These are phyloP conservation scores for Saccharomycopsis selenospora DNA, from an alignment of 805 yeast genomes.

Conservation along the genomic window DNA sequence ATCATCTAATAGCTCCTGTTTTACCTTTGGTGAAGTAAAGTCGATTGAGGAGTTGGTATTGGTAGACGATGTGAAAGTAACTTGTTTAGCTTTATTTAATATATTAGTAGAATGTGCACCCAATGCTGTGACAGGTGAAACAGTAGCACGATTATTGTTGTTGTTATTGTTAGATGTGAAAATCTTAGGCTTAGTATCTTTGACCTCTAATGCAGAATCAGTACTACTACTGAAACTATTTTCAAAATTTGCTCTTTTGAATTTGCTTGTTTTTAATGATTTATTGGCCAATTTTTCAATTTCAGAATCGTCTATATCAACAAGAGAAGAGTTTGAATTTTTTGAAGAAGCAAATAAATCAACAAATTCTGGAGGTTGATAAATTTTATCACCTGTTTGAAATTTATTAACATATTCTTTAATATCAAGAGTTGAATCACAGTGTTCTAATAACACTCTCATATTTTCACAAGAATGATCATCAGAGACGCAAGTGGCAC, in stretches of 20 bases:
- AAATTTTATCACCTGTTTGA: constrained; percentile 54
- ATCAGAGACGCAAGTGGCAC: constrained; percentile 69
- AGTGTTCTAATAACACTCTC: constrained; percentile 58
- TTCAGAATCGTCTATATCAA: not conserved
- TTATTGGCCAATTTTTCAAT: not conserved
- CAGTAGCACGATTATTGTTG: not conserved
- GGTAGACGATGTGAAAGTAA: constrained; percentile 16
- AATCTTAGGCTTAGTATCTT: not conserved
- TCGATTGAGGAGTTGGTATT: constrained; percentile 10
- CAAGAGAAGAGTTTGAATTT: not conserved
- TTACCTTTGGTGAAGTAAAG: constrained; percentile 1
- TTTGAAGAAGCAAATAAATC: constrained; percentile 34
- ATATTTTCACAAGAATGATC: constrained; percentile 72
- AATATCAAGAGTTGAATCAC: constrained; percentile 56
- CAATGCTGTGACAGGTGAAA: not conserved
- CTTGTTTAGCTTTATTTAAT: constrained; percentile 6
- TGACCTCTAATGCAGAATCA: not conserved
- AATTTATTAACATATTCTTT: constrained; percentile 28
- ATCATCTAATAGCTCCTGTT: constrained; percentile 1
- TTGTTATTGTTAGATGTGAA: no score
- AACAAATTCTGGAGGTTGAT: constrained; percentile 53
- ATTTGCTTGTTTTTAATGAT: not conserved
- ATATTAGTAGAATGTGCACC: not conserved
- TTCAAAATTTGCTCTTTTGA: constrained; percentile 15
- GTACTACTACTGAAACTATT: constrained; percentile 17